These are phyloP conservation scores for Penicillium sp. DNA, from an alignment of 2,329 filamentous ascomycete genomes.

Conservation along the genomic window DNA sequence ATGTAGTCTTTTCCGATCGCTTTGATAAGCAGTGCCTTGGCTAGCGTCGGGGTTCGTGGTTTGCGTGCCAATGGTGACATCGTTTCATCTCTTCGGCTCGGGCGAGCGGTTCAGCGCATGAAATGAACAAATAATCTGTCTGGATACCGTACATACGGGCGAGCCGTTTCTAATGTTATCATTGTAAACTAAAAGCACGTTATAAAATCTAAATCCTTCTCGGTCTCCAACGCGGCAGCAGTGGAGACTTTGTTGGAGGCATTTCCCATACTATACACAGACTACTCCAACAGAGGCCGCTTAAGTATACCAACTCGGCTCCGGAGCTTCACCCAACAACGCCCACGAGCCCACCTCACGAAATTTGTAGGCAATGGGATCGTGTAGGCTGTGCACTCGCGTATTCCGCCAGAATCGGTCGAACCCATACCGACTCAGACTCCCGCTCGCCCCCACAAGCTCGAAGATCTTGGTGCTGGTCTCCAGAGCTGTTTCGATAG, in stretches of 20 bases:
- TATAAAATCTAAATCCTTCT: not conserved
- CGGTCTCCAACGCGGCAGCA: not conserved
- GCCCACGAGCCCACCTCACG: constrained; percentile 64
- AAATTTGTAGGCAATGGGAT: constrained; percentile 71
- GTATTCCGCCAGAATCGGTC: constrained; percentile 71
- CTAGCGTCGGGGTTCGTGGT: not conserved
- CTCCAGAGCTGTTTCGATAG: not conserved
- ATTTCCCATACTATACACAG: not conserved
- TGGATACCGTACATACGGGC: not conserved
- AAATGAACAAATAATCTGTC: not conserved
- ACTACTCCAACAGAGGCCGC: not conserved
- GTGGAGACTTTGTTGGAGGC: not conserved
- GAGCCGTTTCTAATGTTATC: not conserved
- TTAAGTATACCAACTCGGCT: constrained; percentile 67
- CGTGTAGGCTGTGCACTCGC: constrained; percentile 69
- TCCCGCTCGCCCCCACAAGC: constrained; percentile 64
- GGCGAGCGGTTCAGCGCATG: not conserved
- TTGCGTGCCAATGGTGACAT: not conserved
- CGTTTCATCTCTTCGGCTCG: not conserved
- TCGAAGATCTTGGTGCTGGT: constrained; percentile 57
- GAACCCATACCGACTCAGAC: constrained; percentile 62
- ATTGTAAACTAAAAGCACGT: not conserved
- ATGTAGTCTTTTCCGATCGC: not conserved
- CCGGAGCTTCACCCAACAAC: constrained; percentile 61
- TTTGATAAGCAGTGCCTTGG: not conserved